These are phyloP conservation scores for Oryza coarctata DNA, from an alignment of 176 grass and related monocot species.

Conservation along the genomic window DNA sequence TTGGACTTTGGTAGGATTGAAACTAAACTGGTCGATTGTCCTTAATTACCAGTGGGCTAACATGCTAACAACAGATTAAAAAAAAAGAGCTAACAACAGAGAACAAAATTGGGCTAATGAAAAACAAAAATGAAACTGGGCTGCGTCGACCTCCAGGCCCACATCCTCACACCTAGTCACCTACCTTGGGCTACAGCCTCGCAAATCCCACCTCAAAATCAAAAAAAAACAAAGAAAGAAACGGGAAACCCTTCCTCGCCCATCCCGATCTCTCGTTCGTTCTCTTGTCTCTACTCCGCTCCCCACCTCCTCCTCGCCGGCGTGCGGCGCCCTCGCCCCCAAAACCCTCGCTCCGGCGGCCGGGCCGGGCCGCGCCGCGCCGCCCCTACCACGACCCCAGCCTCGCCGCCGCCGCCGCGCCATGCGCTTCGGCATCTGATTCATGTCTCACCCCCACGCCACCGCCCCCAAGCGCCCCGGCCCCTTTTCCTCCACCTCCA, in stretches of 20 bases:
- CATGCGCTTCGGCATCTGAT: constrained; percentile 52
- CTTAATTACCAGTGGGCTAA: too few species aligned
- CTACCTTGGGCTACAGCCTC: too few species aligned
- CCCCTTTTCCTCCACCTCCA: constrained; percentile 33
- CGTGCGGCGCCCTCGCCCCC: not conserved
- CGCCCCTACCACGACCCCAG: not conserved
- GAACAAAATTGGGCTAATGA: too few species aligned
- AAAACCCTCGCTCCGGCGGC: constrained; percentile 38
- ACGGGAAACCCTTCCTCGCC: constrained; percentile 35
- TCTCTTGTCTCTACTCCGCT: constrained; percentile 11
- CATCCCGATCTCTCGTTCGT: constrained; percentile 44
- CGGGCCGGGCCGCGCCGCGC: not conserved
- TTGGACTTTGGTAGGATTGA: too few species aligned
- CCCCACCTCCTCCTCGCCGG: constrained; percentile 27
- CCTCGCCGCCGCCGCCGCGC: constrained; percentile 10
- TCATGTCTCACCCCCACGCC: constrained; percentile 64
- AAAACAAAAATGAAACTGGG: too few species aligned
- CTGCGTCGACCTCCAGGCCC: too few species aligned
- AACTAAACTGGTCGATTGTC: too few species aligned
- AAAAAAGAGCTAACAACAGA: too few species aligned
- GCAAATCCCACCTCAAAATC: too few species aligned
- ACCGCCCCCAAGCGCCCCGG: constrained; percentile 53
- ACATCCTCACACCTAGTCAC: too few species aligned
- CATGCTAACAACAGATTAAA: too few species aligned
- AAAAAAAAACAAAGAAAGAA: not conserved